Evolutionary conservation across 352 stramenopile genomes (phyloP).

Genomic region (Halophytophthora batemanensis): DNA sequence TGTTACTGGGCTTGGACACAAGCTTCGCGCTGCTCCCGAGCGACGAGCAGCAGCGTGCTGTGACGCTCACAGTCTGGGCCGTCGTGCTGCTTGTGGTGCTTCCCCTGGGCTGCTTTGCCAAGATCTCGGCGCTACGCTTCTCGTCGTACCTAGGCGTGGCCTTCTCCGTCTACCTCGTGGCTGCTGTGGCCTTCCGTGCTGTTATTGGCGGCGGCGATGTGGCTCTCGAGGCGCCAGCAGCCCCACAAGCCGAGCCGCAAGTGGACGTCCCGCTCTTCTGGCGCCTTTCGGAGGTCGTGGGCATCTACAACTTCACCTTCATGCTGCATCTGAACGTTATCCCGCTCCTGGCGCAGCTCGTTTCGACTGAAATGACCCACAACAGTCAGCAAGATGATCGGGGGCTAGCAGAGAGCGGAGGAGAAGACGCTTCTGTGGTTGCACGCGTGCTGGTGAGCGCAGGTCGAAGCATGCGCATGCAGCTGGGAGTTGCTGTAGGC

Average conservation of each 20-base stretch:
- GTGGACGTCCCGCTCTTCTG: slow-evolving; percentile 30
- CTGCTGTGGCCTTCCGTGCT: slow-evolving; percentile 56
- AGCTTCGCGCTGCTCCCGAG: slow-evolving; percentile 21
- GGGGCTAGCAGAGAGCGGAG: slow-evolving; percentile 9
- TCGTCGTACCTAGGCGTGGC: slow-evolving; percentile 73
- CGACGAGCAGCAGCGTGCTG: slow-evolving; percentile 31
- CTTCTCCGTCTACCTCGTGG: slow-evolving; percentile 70
- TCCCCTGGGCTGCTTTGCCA: slow-evolving; percentile 62
- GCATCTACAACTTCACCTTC: slow-evolving; percentile 86
- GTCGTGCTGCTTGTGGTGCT: slow-evolving; percentile 63
- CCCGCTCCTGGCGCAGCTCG: slow-evolving; percentile 57
- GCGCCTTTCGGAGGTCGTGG: slow-evolving; percentile 54
- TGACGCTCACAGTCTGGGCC: slow-evolving; percentile 44
- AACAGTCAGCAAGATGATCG: slow-evolving; percentile 6
- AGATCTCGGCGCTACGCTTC: slow-evolving; percentile 70
- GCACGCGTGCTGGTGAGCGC: slow-evolving; percentile 18
- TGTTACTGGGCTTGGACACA: slow-evolving; percentile 29
- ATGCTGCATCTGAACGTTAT: slow-evolving; percentile 83
- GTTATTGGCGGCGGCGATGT: slow-evolving; percentile 10
- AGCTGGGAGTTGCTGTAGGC: slow-evolving; percentile 42
- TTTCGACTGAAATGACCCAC: slow-evolving; percentile 22
- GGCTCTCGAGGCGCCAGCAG: neutral
- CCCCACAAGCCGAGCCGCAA: neutral
- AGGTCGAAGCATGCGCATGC: slow-evolving; percentile 37
- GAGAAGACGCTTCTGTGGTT: slow-evolving; percentile 9